Evolutionary conservation across 208 protist species (phyloP).

Genomic region (Entamoeba histolytica): DNA sequence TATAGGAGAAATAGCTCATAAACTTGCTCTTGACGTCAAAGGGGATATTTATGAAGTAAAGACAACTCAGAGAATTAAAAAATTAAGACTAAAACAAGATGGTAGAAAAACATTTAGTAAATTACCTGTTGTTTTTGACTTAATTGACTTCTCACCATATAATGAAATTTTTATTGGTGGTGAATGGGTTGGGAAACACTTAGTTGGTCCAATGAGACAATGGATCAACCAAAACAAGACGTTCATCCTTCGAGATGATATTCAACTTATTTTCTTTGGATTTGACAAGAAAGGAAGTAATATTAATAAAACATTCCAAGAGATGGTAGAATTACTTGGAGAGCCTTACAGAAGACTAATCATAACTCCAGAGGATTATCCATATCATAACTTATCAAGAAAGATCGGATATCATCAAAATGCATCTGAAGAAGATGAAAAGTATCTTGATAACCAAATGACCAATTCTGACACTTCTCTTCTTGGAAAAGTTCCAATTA

Average conservation of each 20-base stretch:
- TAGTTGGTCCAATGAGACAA: background rate
- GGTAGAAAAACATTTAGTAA: background rate
- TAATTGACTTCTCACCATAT: background rate
- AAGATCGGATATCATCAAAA: background rate
- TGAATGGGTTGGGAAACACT: background rate
- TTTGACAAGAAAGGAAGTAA: background rate
- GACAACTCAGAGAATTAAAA: background rate
- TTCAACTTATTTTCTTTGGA: background rate
- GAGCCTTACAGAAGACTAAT: background rate
- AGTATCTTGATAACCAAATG: background rate
- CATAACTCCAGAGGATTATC: background rate
- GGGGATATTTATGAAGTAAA: background rate
- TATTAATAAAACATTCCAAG: background rate
- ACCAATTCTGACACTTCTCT: background rate
- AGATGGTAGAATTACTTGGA: background rate
- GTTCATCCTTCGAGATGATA: background rate
- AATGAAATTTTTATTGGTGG: background rate
- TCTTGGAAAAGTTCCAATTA: background rate
- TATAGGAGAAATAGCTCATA: background rate
- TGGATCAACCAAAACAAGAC: background rate
- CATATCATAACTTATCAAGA: background rate
- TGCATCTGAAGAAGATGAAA: background rate
- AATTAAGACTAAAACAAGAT: background rate
- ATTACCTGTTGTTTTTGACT: background rate
- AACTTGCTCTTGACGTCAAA: background rate